phyloP scores from a whole-genome alignment of 2,329 filamentous ascomycete species.

The Talaromyces sp. region DNA sequence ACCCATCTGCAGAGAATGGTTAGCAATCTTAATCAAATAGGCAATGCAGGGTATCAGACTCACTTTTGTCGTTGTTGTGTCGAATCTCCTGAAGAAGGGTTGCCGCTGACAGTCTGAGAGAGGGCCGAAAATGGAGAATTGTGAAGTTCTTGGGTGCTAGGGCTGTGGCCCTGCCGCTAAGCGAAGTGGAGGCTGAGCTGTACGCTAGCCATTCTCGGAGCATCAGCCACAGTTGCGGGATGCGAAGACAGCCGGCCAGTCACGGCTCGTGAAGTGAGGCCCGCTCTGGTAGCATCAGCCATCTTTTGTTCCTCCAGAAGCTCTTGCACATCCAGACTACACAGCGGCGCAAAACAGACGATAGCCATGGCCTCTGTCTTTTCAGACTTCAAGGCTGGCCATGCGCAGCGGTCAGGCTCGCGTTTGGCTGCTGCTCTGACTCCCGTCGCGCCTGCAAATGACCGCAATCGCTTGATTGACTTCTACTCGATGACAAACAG shows the following conservation, averaged over 20 bases:
- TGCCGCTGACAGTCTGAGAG: conserved; percentile 23
- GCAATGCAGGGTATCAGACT: conserved; percentile 12
- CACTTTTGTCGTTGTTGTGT: conserved; percentile 37
- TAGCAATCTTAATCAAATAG: conserved; percentile 14
- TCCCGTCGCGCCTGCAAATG: conserved; percentile 58
- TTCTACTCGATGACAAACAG: conserved; percentile 68
- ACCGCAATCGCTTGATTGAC: conserved; percentile 61
- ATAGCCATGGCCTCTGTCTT: conserved; percentile 66
- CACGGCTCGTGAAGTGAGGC: neutral
- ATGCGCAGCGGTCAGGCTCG: conserved; percentile 62
- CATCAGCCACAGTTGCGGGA: conserved; percentile 13
- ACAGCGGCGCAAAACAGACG: no score
- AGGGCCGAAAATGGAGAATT: conserved; percentile 35
- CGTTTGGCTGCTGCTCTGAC: conserved; percentile 68
- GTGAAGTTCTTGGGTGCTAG: conserved; percentile 37
- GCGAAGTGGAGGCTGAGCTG: conserved; percentile 27
- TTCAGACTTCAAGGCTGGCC: conserved; percentile 65
- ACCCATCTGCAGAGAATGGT: conserved; percentile 52
- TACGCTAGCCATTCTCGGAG: conserved; percentile 21
- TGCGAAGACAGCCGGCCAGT: conserved; percentile 5
- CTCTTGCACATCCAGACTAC: neutral
- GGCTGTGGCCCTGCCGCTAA: conserved; percentile 40
- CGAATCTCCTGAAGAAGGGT: conserved; percentile 30
- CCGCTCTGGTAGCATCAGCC: neutral
- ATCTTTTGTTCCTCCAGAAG: neutral